These are phyloP conservation scores for Hypoxylon fragiforme DNA, from an alignment of 495 filamentous ascomycete genomes.

Conservation along the genomic window DNA sequence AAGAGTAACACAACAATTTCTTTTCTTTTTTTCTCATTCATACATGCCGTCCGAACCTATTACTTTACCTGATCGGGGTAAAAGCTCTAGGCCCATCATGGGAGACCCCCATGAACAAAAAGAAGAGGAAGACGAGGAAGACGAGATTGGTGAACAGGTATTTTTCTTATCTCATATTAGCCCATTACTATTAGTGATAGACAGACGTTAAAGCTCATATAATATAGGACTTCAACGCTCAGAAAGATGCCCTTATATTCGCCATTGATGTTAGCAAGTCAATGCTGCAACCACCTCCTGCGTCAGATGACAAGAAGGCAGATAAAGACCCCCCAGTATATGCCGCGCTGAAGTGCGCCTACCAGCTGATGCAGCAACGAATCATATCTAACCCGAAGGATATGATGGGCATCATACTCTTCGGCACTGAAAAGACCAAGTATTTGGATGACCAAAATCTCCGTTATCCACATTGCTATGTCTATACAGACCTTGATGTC, in stretches of 20 bases:
- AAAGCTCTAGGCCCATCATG: slow-evolving; percentile 34
- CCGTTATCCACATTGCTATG: slow-evolving; percentile 88
- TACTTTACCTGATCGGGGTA: neutral
- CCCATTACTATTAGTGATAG: neutral
- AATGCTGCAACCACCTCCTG: slow-evolving; percentile 74
- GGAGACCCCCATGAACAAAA: slow-evolving; percentile 52
- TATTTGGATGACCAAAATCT: slow-evolving; percentile 71
- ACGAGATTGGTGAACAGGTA: slow-evolving; percentile 62
- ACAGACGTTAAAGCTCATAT: neutral
- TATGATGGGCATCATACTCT: slow-evolving; percentile 97
- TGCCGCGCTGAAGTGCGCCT: slow-evolving; percentile 92
- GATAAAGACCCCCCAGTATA: slow-evolving; percentile 70
- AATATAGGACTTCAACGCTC: slow-evolving; percentile 79
- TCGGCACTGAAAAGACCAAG: slow-evolving; percentile 84
- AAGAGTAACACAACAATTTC: too few species aligned
- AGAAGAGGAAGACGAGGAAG: slow-evolving; percentile 70
- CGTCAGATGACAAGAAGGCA: slow-evolving; percentile 69
- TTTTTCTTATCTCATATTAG: slow-evolving; percentile 17
- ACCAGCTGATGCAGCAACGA: slow-evolving; percentile 93
- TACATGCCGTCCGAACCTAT: neutral
- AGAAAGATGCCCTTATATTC: slow-evolving; percentile 96
- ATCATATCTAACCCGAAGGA: slow-evolving; percentile 96
- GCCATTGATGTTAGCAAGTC: slow-evolving; percentile 92
- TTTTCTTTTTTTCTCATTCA: neutral
- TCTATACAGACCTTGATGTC: slow-evolving; percentile 85